phyloP scores from a whole-genome alignment of 176 grass and related monocot species.

The Elymus sibiricus region DNA sequence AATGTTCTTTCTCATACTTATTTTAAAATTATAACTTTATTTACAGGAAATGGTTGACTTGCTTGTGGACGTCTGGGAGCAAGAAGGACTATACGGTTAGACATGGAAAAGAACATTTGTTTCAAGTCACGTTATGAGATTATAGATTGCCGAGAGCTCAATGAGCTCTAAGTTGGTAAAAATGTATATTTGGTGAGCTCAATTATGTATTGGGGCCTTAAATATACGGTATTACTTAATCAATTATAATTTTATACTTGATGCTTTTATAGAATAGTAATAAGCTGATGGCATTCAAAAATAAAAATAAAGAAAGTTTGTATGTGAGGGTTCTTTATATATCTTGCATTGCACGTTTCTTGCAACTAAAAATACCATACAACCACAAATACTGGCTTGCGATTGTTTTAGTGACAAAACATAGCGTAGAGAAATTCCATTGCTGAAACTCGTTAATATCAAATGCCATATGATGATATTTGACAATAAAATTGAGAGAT shows the following conservation, averaged over 20 bases:
- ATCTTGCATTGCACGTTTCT: too few relatives aligned
- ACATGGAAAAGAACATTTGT: not conserved
- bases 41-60: conserved; percentile 97
- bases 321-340: too few relatives aligned
- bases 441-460: too few relatives aligned
- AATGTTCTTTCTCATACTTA: not conserved
- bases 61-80: conserved; percentile 88
- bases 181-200: not conserved
- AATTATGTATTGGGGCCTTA: conserved; percentile 13
- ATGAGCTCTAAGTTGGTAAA: conserved; percentile 14
- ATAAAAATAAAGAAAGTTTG: too few relatives aligned
- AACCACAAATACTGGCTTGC: not conserved
- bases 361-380: not conserved
- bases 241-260: conserved; percentile 36
- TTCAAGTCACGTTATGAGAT: not conserved
- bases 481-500: too few relatives aligned
- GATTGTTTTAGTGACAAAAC: not conserved
- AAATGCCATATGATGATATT: not conserved
- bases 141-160: not conserved
- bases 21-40: conserved; percentile 25
- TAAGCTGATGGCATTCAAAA: not conserved
- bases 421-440: not conserved
- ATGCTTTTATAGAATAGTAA: not conserved
- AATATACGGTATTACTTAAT: conserved; percentile 3
- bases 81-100: conserved; percentile 91